phyloP scores from a whole-genome alignment of 31 red algal species.

The Endocladia muricata region DNA sequence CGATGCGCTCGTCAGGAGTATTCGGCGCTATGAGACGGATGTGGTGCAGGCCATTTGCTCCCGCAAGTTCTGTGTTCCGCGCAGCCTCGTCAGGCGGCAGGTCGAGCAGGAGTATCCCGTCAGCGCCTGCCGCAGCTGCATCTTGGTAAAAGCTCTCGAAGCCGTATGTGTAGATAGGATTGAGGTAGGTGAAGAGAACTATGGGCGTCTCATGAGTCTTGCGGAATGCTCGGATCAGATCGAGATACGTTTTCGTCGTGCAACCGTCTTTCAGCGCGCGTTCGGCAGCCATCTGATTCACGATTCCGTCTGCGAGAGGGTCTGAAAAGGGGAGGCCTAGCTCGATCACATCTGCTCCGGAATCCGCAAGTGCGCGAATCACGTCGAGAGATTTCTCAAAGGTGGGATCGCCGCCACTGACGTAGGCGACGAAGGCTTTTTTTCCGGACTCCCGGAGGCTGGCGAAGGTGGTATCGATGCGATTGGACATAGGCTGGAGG shows the following conservation, averaged over 20 bases:
- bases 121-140: neutral
- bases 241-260: neutral
- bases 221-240: neutral
- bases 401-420: neutral
- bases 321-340: slow-evolving; percentile 1
- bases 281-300: neutral
- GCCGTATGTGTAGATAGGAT: neutral
- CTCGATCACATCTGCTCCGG: slow-evolving; percentile 1
- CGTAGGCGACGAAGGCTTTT: neutral
- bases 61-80: neutral
- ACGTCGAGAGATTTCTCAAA: neutral
- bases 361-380: neutral
- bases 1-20: neutral
- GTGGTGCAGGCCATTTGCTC: neutral
- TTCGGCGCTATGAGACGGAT: neutral
- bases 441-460: neutral
- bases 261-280: neutral
- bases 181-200: slow-evolving; percentile 7
- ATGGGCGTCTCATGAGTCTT: neutral
- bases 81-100: neutral
- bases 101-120: neutral
- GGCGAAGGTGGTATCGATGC: neutral
- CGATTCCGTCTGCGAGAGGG: neutral
- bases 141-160: neutral
- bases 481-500: no score